A percentile compares a stretch with the other conserved stretches of the same genome.
Evolutionary conservation across 352 stramenopile genomes (phyloP).

Genomic region (Pythium volutum): DNA sequence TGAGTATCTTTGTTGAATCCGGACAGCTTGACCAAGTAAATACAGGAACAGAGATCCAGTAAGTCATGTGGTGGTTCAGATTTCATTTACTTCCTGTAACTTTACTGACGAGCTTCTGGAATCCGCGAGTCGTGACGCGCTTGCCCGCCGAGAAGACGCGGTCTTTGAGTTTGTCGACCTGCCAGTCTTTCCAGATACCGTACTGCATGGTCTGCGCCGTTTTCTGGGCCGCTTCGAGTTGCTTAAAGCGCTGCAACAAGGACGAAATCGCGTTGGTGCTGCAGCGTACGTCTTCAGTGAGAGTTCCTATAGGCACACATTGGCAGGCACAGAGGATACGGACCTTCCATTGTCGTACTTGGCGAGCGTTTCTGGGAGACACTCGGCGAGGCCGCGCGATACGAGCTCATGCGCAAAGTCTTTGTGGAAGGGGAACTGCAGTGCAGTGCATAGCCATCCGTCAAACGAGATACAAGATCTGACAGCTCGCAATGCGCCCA

Average conservation of each 20-base stretch:
- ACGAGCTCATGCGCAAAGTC: slow-evolving; percentile 67
- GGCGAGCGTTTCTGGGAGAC: slow-evolving; percentile 49
- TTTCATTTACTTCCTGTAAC: slow-evolving; percentile 8
- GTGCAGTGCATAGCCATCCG: too few species aligned
- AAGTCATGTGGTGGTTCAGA: neutral
- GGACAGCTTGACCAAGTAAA: too few species aligned
- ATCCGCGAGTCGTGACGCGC: slow-evolving; percentile 38
- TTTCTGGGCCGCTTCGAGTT: slow-evolving; percentile 53
- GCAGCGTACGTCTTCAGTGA: neutral
- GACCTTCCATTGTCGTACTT: slow-evolving; percentile 69
- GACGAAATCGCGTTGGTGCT: slow-evolving; percentile 25
- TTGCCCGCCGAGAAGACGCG: slow-evolving; percentile 65
- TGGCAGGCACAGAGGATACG: slow-evolving; percentile 23
- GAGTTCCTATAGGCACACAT: too few species aligned
- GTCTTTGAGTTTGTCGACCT: slow-evolving; percentile 60
- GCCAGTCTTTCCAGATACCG: slow-evolving; percentile 76
- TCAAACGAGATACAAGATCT: neutral
- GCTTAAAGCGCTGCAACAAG: slow-evolving; percentile 42
- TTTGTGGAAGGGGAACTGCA: slow-evolving; percentile 41
- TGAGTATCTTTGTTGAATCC: neutral
- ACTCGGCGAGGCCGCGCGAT: slow-evolving; percentile 56
- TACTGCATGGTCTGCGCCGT: slow-evolving; percentile 78
- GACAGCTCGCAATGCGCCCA: slow-evolving; percentile 8
- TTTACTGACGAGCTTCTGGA: slow-evolving; percentile 28
- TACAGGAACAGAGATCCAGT: too few species aligned